phyloP scores from a whole-genome alignment of 1,139 yeast genomes.

The Protomyces gravidus region DNA sequence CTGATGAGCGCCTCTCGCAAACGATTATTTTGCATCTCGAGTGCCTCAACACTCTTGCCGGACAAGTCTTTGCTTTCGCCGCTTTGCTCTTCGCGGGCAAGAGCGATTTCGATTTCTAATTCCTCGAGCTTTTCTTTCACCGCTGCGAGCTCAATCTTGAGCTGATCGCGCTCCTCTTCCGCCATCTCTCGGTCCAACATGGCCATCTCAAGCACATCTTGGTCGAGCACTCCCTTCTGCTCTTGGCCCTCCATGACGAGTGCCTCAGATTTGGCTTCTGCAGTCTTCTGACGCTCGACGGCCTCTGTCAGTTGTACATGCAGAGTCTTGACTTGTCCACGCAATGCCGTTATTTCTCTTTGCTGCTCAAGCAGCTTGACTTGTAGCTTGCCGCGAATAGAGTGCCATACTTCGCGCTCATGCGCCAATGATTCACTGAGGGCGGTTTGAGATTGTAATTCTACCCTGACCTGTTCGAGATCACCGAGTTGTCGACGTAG shows the following conservation, averaged over 20 bases:
- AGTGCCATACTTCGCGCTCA: slow-evolving; percentile 13
- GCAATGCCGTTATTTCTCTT: slow-evolving; percentile 1
- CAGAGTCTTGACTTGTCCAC: not conserved
- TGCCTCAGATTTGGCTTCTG: not conserved
- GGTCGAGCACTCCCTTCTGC: slow-evolving; percentile 37
- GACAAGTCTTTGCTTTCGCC: slow-evolving; percentile 15
- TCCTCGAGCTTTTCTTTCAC: slow-evolving; percentile 45
- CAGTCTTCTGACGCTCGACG: not conserved
- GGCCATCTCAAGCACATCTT: slow-evolving; percentile 51
- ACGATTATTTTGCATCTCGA: slow-evolving; percentile 41
- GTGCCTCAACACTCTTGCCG: not conserved
- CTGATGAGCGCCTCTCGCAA: slow-evolving; percentile 44
- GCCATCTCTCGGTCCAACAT: slow-evolving; percentile 55
- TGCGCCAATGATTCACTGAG: slow-evolving; percentile 1
- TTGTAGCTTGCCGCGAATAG: slow-evolving; percentile 4
- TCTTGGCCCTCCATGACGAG: not conserved
- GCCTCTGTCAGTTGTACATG: not conserved
- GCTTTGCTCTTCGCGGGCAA: slow-evolving; percentile 33
- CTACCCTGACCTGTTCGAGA: not conserved
- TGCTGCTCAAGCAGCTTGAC: slow-evolving; percentile 18
- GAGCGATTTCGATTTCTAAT: slow-evolving; percentile 45
- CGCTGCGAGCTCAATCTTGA: slow-evolving; percentile 40
- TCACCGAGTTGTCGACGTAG: not conserved
- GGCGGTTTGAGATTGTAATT: not conserved
- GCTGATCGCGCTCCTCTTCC: slow-evolving; percentile 44